Conservation (phyloP, 495 filamentous ascomycete species). For the Schizothecium vesticola region DNA sequence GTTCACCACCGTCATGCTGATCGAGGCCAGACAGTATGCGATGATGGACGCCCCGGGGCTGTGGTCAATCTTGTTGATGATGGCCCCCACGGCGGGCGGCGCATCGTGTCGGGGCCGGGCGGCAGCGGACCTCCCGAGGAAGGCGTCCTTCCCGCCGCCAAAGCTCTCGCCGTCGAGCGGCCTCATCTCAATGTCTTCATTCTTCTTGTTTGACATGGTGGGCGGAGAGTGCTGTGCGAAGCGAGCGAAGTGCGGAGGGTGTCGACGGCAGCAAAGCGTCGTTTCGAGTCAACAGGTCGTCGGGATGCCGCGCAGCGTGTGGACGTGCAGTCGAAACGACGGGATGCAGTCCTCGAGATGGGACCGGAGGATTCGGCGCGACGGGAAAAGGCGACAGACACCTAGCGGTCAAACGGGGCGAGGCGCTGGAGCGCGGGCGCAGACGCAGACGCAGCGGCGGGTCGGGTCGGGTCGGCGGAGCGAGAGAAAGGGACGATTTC, state of each 20-base stretch:
- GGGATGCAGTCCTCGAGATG: not conserved
- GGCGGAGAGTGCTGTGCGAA: slow-evolving; percentile 1
- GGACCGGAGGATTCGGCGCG: not conserved
- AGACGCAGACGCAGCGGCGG: not conserved
- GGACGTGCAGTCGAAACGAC: too few species aligned
- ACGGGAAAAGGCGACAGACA: not conserved
- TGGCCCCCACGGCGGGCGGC: slow-evolving; percentile 31
- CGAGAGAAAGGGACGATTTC: slow-evolving; percentile 1
- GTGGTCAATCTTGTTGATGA: slow-evolving; percentile 51
- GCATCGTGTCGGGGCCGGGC: slow-evolving; percentile 43
- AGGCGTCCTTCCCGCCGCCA: slow-evolving; percentile 53
- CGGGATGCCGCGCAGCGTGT: not conserved
- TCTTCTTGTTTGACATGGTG: slow-evolving; percentile 68
- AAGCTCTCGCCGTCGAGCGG: slow-evolving; percentile 42
- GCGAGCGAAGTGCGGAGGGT: slow-evolving; percentile 23
- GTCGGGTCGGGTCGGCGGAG: not conserved
- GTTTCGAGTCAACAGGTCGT: not conserved
- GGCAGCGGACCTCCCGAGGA: slow-evolving; percentile 38
- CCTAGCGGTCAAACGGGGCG: not conserved
- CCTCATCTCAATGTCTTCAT: slow-evolving; percentile 72
- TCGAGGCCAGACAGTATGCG: slow-evolving; percentile 89
- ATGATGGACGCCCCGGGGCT: slow-evolving; percentile 76
- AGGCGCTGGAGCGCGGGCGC: not conserved
- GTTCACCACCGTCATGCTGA: slow-evolving; percentile 98
- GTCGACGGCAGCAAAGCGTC: not conserved